Evolutionary conservation across 192 early-diverging fungal genomes (phyloP), one percentile per base, ranked within the genome.

Genomic region (Mortierella hygrophila): DNA sequence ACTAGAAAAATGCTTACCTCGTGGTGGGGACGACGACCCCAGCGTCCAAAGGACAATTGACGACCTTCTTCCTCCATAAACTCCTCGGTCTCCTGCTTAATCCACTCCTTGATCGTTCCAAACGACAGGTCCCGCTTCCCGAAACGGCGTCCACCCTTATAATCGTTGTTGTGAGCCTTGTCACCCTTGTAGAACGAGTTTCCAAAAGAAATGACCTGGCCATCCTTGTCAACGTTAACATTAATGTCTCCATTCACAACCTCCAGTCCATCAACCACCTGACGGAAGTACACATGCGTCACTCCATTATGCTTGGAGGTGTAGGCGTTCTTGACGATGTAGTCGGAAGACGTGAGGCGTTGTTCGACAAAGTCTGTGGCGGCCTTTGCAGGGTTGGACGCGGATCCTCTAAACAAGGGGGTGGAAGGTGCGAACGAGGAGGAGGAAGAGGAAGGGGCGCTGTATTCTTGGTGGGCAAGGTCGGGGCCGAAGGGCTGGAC

Each of bases 201-300:
- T 54, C 94, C 94, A 78, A 93, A 95, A 46, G 94, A 96, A 26
- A 97, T 90, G 68, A 98, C 85, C 35, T 86, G 77, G 44, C 95
- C 95, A 40, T 90, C 60, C 13, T 74, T 29, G 70, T 94, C 93
- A 57, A 98, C 87, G 80, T 99, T 97, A 87, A 97, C 88, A 81
- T 96, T 97, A 60, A 95, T 96, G 81, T 97, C 94, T 55, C 92
- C 95, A 85, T 98, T 99, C 37, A 92, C 86, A 16, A 99, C 93
- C 75, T 93, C 91, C 8, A 96, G 63, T 16, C 94, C 97, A 74
- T 95, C 79, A 52, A 93, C 80, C 10, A 90, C 75, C 80, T 99
- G 97, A 26, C 94, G 93, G 18, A 96, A 79, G 82, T 98, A 95
- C 16, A 98, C 94, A 82, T 98, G 97, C n/a, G 96, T 94, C 9